phyloP scores from a whole-genome alignment of 306 rosid genomes.

The Cotoneaster glaucophyllus region DNA sequence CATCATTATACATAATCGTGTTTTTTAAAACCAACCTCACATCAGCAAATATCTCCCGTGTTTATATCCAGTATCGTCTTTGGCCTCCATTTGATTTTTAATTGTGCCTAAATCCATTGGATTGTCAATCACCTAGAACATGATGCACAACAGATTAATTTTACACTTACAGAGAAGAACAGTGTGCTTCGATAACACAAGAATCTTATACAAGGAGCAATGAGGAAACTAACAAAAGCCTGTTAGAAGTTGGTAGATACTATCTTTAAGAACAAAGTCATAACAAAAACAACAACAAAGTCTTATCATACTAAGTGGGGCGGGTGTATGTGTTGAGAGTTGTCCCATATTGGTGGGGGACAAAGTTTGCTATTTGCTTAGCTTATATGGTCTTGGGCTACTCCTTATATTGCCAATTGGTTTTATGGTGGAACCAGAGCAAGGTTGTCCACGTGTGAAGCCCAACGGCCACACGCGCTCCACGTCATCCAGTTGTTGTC shows the following conservation, averaged over 20 bases:
- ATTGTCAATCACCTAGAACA: constrained; percentile 77
- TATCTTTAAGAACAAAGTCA: background rate
- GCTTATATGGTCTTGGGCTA: too few species aligned
- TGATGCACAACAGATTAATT: constrained; percentile 19
- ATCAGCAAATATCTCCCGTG: constrained; percentile 71
- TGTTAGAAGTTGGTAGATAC: background rate
- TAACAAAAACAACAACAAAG: too few species aligned
- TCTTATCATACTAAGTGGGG: too few species aligned
- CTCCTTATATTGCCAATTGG: too few species aligned
- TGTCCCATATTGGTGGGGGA: too few species aligned
- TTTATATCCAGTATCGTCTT: constrained; percentile 83
- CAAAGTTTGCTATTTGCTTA: too few species aligned
- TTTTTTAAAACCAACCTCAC: constrained; percentile 81
- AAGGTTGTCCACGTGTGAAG: too few species aligned
- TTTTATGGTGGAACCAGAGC: too few species aligned
- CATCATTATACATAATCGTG: constrained; percentile 85
- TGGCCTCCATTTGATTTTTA: constrained; percentile 85
- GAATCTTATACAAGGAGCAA: background rate
- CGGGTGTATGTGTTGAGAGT: too few species aligned
- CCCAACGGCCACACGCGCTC: too few species aligned
- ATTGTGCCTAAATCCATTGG: constrained; percentile 94
- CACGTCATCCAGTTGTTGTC: too few species aligned
- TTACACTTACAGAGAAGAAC: constrained; percentile 6
- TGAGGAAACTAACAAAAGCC: background rate
- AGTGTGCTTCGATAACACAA: background rate